Evolutionary conservation across 2,329 filamentous ascomycete species (phyloP).

Genomic region (Cadophora sp.): DNA sequence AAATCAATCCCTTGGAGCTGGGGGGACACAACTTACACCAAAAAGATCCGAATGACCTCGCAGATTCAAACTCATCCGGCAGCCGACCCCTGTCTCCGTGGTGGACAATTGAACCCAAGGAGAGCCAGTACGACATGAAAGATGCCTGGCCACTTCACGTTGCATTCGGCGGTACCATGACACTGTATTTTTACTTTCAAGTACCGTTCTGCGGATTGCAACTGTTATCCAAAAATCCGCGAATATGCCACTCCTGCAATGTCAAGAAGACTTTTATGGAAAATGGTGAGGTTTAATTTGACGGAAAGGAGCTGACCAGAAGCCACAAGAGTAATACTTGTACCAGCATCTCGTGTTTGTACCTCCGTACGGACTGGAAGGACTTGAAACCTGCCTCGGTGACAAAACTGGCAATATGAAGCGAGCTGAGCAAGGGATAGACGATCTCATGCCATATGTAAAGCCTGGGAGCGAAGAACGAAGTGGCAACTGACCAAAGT

Average conservation of each 20-base stretch:
- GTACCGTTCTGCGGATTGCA: background rate
- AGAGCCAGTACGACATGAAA: background rate
- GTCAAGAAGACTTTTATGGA: background rate
- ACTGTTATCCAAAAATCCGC: background rate
- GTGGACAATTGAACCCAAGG: constrained; percentile 2
- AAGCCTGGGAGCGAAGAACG: background rate
- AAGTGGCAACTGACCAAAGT: background rate
- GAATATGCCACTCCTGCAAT: background rate
- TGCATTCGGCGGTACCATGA: background rate
- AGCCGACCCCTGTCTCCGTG: background rate
- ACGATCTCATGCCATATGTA: background rate
- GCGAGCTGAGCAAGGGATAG: background rate
- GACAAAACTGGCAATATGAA: background rate
- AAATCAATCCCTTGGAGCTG: background rate
- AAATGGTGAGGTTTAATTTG: background rate
- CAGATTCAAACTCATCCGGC: background rate
- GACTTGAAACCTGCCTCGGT: background rate
- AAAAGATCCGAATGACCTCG: background rate
- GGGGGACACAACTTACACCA: too few species aligned
- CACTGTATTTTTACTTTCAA: background rate
- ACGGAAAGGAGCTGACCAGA: background rate
- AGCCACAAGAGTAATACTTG: background rate
- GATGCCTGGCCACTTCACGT: constrained; percentile 1
- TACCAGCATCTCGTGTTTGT: background rate
- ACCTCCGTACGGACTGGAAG: background rate